Evolutionary conservation across 2,329 filamentous ascomycete species (phyloP), one percentile per base, ranked within the genome.

Genomic region (Aspergillus carbonarius): DNA sequence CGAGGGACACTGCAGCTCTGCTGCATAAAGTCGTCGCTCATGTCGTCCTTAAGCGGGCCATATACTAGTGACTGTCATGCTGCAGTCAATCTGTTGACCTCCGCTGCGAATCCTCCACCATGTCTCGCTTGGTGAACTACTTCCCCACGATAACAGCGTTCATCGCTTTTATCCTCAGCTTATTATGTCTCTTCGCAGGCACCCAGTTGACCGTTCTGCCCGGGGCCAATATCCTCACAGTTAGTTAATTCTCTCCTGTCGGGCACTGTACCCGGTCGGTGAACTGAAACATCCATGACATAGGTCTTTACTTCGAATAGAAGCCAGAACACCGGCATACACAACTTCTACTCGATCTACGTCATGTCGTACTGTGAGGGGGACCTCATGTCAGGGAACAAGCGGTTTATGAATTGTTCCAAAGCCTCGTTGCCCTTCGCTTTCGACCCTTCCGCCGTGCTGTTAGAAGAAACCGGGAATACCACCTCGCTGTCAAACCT

Each of bases 111-210:
- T 53, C 50, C 10, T 34, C 13, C 23, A 44, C 37, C 37, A 65
- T 64, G 64, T 25, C 57, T 17, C 47, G 61, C 20, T 52, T 60
- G 27, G 57, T 65, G 42, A 49, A 55, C 13, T 62, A 85, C 18
- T 65, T 85, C n/a, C 83, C 83, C 6, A 69, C 80, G 42, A 64
- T 81, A 44, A 79, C 81, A 61, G 79, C 81, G 60, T 76, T 82
- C 23, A 80, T 78, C 30, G 83, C 84, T 3, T 81, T 87, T 40
- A 77, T 87, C 18, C 79, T 88, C 44, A 79, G 80, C 17, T 79
- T 88, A 64, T 76, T 88, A 8, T 85, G 82, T 67, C 76, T 88
- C 59, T 87, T 87, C 64, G 85, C 86, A 1, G 86, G 86, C 37
- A 78, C 81, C 37, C 84, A 83, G 65, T 76, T 74, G 53, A 76